Conservation (phyloP, 371 early-diverging fungal genomes). For the Haplosporangium sp. region DNA sequence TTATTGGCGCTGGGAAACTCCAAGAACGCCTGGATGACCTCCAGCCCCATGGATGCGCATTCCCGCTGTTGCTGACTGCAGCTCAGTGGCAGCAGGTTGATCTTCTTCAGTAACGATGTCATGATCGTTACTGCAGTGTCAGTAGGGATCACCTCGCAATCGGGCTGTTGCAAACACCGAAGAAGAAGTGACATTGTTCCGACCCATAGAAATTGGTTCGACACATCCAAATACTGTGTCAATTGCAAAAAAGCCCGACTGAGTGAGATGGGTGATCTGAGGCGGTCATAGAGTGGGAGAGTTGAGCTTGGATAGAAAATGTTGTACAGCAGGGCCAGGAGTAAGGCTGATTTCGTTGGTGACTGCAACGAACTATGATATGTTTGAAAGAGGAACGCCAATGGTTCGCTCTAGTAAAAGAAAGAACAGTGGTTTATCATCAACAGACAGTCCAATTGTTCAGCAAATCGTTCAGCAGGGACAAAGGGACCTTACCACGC, state of each 20-base stretch:
- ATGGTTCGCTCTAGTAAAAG: slow-evolving; percentile 34
- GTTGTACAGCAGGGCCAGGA: slow-evolving; percentile 49
- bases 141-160: slow-evolving; percentile 44
- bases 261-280: slow-evolving; percentile 42
- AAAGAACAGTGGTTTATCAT: not conserved
- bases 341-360: slow-evolving; percentile 26
- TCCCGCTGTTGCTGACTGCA: slow-evolving; percentile 43
- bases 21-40: slow-evolving; percentile 49
- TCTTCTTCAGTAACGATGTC: slow-evolving; percentile 48
- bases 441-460: not conserved
- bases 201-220: slow-evolving; percentile 52
- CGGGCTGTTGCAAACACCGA: slow-evolving; percentile 48
- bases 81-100: slow-evolving; percentile 39
- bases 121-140: slow-evolving; percentile 43
- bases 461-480: not conserved
- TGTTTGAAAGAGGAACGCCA: slow-evolving; percentile 30
- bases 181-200: slow-evolving; percentile 49
- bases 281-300: slow-evolving; percentile 40
- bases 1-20: slow-evolving; percentile 38
- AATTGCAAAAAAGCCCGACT: slow-evolving; percentile 47
- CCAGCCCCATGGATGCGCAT: slow-evolving; percentile 48
- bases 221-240: slow-evolving; percentile 45
- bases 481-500: slow-evolving; percentile 23
- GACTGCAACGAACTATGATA: slow-evolving; percentile 43
- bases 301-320: slow-evolving; percentile 50